These are phyloP conservation scores for Trametes sp. DNA, from an alignment of 1,284 basidiomycete species.

Conservation along the genomic window DNA sequence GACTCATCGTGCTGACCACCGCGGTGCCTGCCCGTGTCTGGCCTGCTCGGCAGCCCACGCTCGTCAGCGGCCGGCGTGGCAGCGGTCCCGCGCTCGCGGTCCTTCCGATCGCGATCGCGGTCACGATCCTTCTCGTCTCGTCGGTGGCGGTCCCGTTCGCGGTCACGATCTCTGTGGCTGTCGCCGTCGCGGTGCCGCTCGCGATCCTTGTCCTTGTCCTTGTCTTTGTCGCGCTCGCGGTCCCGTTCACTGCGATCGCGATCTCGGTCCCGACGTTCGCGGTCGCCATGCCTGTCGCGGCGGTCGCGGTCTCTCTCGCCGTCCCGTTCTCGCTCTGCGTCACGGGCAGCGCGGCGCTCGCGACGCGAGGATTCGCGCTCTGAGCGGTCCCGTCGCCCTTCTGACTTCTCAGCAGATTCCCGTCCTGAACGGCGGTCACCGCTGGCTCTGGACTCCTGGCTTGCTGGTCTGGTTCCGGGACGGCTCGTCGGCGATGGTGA, in stretches of 20 bases:
- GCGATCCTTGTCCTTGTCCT: conserved; percentile 43
- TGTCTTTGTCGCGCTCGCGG: conserved; percentile 43
- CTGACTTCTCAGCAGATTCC: conserved; percentile 49
- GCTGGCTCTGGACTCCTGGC: conserved; percentile 75
- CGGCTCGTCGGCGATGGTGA: conserved; percentile 71
- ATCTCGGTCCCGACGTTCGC: conserved; percentile 48
- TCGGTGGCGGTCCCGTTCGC: conserved; percentile 27
- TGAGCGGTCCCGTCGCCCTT: conserved; percentile 62
- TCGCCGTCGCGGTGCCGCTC: conserved; percentile 50
- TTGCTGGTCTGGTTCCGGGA: conserved; percentile 74
- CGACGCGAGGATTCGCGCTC: conserved; percentile 55
- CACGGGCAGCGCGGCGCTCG: conserved; percentile 37
- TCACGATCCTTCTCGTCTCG: conserved; percentile 44
- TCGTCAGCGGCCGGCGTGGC: conserved; percentile 50
- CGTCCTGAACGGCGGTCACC: conserved; percentile 67
- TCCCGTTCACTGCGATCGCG: conserved; percentile 39
- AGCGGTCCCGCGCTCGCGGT: conserved; percentile 37
- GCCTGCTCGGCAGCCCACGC: conserved; percentile 60
- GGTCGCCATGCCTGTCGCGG: conserved; percentile 55
- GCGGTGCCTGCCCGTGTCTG: conserved; percentile 65
- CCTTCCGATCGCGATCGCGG: conserved; percentile 40
- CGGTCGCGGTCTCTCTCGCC: conserved; percentile 43
- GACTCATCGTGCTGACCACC: conserved; percentile 53
- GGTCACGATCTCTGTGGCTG: conserved; percentile 38
- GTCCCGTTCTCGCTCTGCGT: conserved; percentile 48